A percentile compares a stretch with the other conserved stretches of the same genome.
phyloP scores from a whole-genome alignment of 148 eudicot species.

The Rhododendron simsii region DNA sequence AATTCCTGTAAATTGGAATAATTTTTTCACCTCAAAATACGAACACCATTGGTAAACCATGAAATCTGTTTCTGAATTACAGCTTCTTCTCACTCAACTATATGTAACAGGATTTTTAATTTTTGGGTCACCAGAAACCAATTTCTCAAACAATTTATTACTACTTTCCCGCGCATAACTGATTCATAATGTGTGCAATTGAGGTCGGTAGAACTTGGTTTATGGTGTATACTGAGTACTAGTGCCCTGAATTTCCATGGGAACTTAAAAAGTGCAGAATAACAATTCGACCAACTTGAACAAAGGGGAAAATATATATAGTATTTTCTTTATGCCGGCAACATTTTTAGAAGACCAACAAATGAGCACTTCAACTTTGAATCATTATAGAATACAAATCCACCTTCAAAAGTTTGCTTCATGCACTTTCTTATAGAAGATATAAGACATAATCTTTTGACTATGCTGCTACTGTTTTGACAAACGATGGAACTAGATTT shows the following conservation, averaged over 20 bases:
- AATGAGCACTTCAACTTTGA: not conserved
- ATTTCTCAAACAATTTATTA: not conserved
- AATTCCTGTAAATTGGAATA: not conserved
- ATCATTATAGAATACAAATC: not conserved
- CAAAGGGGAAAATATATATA: not conserved
- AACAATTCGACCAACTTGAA: not conserved
- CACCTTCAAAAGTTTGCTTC: not conserved
- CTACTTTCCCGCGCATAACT: not conserved
- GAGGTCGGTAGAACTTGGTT: not conserved
- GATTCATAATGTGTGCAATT: not conserved
- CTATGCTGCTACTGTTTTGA: not conserved
- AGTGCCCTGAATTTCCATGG: not conserved
- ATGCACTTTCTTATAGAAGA: not conserved
- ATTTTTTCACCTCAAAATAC: not conserved
- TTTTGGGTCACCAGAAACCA: not conserved
- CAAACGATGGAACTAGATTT: not conserved
- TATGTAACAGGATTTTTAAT: not conserved
- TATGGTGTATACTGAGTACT: not conserved
- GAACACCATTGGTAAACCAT: not conserved
- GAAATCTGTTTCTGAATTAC: not conserved
- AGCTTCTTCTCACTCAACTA: not conserved
- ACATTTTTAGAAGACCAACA: no score
- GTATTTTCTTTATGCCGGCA: no score
- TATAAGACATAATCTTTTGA: not conserved
- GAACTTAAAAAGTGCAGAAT: not conserved